Base-by-base conservation (phyloP, 768 basidiomycete genomes). In the Boletus sp. region DNA sequence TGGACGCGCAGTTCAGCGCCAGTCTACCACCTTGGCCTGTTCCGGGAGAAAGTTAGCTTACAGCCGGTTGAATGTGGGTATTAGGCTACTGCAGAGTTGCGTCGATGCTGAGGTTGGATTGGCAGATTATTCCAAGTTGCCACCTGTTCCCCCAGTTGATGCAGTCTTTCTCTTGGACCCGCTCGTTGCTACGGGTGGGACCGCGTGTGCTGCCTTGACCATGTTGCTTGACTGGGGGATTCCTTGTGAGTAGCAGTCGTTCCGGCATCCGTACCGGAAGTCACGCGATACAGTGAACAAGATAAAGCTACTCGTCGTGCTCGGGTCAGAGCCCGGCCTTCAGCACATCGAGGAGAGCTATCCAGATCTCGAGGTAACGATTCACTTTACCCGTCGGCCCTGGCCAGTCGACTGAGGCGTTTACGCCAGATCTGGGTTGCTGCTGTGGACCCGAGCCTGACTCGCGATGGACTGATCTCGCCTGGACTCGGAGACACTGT, bases 401-500 rank as follows among this genome's bases (percentile, higher is more conserved):
- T 9, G 33, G 23, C 21, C 8, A 4, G 25, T 37, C 47, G 40
- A 54, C 56, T 37, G 42, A 57, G 5, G n/a, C n/a, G 25, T 29
- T 29, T 27, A 5, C 39, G 19, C 23, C 56, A 95, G 93, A 86
- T 96, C 39, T 96, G 89, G 88, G 85, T 83, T 38, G 91, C 89
- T 19, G 90, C 84, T 1, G 80, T 95, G 11, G 94, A 97, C 65
- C 71, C 84, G 7, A 66, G 77, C 1, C 69, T 98, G 57, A 94
- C 90, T 0, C 41, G 58, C 0, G 80, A 89, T 17, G 96, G 95
- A 7, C 76, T 93, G 58, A 88, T 98, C 55, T 79, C 74, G n/a
- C 95, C 95, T 10, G 95, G 95, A 19, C 78, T 96, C 41, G 95
- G 95, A 5, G 95, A 97, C 70, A 84, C 90, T 25, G 92, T 91